phyloP scores from a whole-genome alignment of 345 rosid genomes.

The Sonneratia caseolaris region DNA sequence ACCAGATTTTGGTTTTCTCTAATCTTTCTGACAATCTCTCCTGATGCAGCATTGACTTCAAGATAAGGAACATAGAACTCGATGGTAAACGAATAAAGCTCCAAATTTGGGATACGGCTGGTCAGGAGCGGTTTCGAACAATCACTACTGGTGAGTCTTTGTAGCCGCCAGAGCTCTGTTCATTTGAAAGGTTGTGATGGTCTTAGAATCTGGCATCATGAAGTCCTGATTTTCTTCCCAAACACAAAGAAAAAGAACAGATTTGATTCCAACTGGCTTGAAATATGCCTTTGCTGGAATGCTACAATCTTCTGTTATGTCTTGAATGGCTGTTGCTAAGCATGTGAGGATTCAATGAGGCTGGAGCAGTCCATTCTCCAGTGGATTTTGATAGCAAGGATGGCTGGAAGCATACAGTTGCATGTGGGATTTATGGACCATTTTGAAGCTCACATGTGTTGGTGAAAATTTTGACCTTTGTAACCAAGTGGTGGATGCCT shows the following conservation, averaged over 20 bases:
- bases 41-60: slow-evolving; percentile 26
- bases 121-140: slow-evolving; percentile 37
- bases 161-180: neutral
- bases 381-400: neutral
- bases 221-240: neutral
- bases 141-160: slow-evolving; percentile 14
- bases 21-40: neutral
- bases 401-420: neutral
- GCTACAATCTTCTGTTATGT: neutral
- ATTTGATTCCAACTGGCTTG: neutral
- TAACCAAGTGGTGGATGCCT: neutral
- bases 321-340: too few relatives aligned
- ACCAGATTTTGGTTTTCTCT: neutral
- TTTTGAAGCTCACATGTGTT: neutral
- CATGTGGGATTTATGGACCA: neutral
- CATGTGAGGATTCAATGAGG: too few relatives aligned
- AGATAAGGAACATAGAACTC: slow-evolving; percentile 33
- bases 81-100: slow-evolving; percentile 31
- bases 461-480: neutral
- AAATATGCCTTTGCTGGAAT: neutral
- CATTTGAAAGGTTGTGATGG: neutral
- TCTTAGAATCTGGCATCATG: neutral
- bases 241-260: neutral
- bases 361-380: neutral
- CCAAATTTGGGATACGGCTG: slow-evolving; percentile 39